Percentiles rank a stretch among this genome's conserved stretches.
These are phyloP conservation scores for Zychaea mexicana DNA, from an alignment of 371 early-diverging fungal species.

Conservation along the genomic window DNA sequence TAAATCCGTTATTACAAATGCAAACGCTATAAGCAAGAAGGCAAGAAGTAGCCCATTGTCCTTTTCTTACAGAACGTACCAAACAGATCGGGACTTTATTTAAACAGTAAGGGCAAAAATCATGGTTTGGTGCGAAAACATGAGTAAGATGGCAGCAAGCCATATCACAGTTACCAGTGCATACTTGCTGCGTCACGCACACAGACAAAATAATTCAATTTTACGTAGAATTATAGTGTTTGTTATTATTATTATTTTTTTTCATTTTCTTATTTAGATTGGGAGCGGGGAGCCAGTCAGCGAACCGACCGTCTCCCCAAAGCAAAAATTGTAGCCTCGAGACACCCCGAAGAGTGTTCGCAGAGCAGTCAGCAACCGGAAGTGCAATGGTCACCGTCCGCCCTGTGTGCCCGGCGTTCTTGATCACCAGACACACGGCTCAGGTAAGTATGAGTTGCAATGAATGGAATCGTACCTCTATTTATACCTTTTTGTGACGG, in stretches of 20 bases:
- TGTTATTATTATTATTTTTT: constrained; percentile 9
- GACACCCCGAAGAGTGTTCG: constrained; percentile 52
- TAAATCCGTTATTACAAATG: no score
- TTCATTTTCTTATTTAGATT: constrained; percentile 27
- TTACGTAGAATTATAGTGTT: no score
- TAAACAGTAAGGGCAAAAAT: no score
- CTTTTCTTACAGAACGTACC: no score
- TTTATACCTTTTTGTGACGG: constrained; percentile 33
- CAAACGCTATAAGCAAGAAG: no score
- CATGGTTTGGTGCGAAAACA: no score
- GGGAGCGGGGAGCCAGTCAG: constrained; percentile 31
- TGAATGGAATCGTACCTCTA: constrained; percentile 6
- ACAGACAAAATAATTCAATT: neutral
- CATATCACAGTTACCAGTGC: no score
- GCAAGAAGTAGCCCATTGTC: no score
- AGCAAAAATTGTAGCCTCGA: constrained; percentile 57
- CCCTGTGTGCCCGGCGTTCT: constrained; percentile 40
- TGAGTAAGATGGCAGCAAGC: no score
- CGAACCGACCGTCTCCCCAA: constrained; percentile 47
- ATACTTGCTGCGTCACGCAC: no score
- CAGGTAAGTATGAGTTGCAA: constrained; percentile 54
- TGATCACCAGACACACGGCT: constrained; percentile 48
- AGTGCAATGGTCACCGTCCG: constrained; percentile 46
- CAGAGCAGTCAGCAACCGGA: constrained; percentile 36
- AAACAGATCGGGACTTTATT: no score